Conservation (phyloP, 805 yeast species). For the Metschnikowia chrysomelidarum region DNA sequence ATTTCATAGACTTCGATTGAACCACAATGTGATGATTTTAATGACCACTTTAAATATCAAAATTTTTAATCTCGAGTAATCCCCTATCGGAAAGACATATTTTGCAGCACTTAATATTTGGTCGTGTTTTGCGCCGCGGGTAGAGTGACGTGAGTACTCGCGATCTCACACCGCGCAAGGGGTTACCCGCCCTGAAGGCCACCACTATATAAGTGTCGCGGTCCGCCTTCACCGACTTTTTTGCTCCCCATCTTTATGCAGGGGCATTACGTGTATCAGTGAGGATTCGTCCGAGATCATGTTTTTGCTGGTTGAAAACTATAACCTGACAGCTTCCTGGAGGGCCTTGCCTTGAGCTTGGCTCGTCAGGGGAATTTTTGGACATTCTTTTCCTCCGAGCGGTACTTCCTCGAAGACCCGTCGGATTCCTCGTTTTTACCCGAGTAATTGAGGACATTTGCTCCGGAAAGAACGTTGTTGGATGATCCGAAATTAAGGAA, state of each 20-base stretch:
- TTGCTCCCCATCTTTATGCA: slow-evolving; percentile 88
- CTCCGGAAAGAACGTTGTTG: slow-evolving; percentile 12
- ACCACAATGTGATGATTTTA: no score
- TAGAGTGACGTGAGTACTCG: no score
- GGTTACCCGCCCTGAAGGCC: slow-evolving; percentile 16
- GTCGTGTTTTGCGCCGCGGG: no score
- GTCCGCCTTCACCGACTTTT: slow-evolving; percentile 14
- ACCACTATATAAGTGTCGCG: slow-evolving; percentile 10
- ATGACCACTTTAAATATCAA: no score
- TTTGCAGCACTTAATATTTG: no score
- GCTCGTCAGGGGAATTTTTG: slow-evolving; percentile 73
- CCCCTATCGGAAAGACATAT: no score
- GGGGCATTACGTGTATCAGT: slow-evolving; percentile 99
- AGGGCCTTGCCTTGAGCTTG: slow-evolving; percentile 41
- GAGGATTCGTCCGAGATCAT: slow-evolving; percentile 99
- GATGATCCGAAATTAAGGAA: no score
- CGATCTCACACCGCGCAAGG: no score
- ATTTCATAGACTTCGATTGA: slow-evolving; percentile 4
- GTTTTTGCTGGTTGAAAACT: slow-evolving; percentile 99
- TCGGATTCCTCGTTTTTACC: slow-evolving; percentile 16
- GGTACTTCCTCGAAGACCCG: slow-evolving; percentile 35
- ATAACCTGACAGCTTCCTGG: slow-evolving; percentile 87
- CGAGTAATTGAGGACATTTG: slow-evolving; percentile 28
- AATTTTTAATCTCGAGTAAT: no score
- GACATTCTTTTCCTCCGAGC: slow-evolving; percentile 30